phyloP scores from a whole-genome alignment of 2,329 filamentous ascomycete species.

The Dryadomyces quercivorus region DNA sequence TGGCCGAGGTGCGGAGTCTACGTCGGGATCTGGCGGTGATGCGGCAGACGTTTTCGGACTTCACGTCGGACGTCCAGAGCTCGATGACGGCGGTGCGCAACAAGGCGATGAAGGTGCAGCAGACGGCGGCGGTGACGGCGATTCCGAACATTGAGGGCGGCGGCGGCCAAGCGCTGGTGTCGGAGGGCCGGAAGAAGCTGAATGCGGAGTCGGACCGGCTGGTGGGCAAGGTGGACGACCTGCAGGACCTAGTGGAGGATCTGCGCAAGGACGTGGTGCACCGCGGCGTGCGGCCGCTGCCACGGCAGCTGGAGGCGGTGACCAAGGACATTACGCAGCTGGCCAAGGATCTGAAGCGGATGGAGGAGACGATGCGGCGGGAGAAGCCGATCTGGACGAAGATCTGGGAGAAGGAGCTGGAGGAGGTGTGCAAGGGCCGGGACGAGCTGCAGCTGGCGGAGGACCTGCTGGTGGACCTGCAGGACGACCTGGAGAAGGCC shows the following conservation, averaged over 20 bases:
- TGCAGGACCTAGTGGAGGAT: conserved; percentile 96
- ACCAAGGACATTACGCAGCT: conserved; percentile 76
- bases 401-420: conserved; percentile 97
- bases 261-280: conserved; percentile 92
- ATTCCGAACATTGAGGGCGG: conserved; percentile 64
- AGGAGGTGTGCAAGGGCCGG: conserved; percentile 89
- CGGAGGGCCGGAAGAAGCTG: conserved; percentile 74
- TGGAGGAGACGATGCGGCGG: conserved; percentile 80
- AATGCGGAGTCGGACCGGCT: conserved; percentile 80
- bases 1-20: conserved; percentile 68
- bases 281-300: conserved; percentile 81
- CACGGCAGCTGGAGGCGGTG: conserved; percentile 78
- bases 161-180: conserved; percentile 75
- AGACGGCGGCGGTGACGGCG: conserved; percentile 55
- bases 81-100: conserved; percentile 75
- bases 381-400: conserved; percentile 98
- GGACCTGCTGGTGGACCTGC: conserved; percentile 80
- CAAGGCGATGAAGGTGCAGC: conserved; percentile 74
- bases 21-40: conserved; percentile 83
- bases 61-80: conserved; percentile 75
- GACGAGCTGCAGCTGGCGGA: conserved; percentile 95
- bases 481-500: conserved; percentile 92
- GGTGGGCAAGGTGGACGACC: conserved; percentile 83
- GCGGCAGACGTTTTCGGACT: conserved; percentile 84
- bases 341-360: conserved; percentile 78